Conservation (phyloP, 371 early-diverging fungal genomes). For the Rhizopus stolonifer region DNA sequence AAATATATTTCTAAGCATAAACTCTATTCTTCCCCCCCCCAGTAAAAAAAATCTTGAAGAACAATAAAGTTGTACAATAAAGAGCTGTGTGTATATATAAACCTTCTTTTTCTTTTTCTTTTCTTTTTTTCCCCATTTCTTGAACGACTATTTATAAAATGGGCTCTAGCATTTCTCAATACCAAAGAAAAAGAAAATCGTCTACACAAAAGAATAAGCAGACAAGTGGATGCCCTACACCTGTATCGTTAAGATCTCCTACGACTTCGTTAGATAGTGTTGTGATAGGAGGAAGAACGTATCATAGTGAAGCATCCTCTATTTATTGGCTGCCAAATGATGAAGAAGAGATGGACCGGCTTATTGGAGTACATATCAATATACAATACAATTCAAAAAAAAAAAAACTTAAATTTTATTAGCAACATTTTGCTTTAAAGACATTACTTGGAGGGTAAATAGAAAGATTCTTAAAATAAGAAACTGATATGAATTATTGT, state of each 20-base stretch:
- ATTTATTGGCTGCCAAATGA: constrained; percentile 30
- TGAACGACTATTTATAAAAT: constrained; percentile 7
- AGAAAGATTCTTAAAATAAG: neutral
- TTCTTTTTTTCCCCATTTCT: neutral
- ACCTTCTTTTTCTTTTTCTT: constrained; percentile 3
- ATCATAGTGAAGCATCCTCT: constrained; percentile 19
- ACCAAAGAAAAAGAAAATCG: constrained; percentile 8
- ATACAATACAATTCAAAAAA: neutral
- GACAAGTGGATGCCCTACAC: neutral
- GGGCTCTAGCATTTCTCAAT: constrained; percentile 14
- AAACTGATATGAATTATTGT: neutral
- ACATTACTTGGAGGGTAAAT: constrained; percentile 29
- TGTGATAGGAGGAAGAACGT: constrained; percentile 16
- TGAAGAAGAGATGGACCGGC: constrained; percentile 29
- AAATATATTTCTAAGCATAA: constrained; percentile 80
- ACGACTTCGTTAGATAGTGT: constrained; percentile 5
- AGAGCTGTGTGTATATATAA: neutral
- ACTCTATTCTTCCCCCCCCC: constrained; percentile 66
- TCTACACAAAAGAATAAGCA: neutral
- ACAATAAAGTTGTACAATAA: neutral
- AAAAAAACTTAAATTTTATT: neutral
- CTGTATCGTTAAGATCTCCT: neutral
- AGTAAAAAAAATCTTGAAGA: neutral
- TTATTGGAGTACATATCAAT: constrained; percentile 19
- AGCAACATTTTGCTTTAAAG: constrained; percentile 42